Percentiles rank a stretch among this genome's conserved stretches.
Evolutionary conservation across 106 monocot genomes (phyloP).

Genomic region (Platanthera guangdongensis): DNA sequence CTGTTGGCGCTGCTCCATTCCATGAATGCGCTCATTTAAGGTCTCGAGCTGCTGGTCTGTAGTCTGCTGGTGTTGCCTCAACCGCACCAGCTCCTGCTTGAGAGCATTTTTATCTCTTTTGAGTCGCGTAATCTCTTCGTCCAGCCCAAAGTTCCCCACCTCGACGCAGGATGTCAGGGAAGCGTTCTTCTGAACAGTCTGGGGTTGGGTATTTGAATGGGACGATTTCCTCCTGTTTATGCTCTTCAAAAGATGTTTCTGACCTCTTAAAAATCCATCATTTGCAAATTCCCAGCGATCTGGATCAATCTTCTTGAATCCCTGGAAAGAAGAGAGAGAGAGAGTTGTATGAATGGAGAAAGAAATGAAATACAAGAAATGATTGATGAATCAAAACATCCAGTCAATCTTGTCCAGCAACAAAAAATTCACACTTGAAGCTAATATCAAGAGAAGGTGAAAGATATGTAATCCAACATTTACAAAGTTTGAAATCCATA

Average conservation of each 20-base stretch:
- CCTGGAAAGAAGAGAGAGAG: conserved; percentile 12
- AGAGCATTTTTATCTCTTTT: conserved; percentile 41
- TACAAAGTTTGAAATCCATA: no score
- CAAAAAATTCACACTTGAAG: no score
- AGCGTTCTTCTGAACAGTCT: conserved; percentile 20
- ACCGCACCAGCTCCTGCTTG: conserved; percentile 34
- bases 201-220: conserved; percentile 24
- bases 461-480: no score
- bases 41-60: conserved; percentile 25
- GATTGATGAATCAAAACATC: no score
- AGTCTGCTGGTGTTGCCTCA: conserved; percentile 38
- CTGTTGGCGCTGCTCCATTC: conserved; percentile 39
- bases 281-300: conserved; percentile 40
- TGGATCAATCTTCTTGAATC: conserved; percentile 30
- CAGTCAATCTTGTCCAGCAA: no score
- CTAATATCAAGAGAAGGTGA: no score
- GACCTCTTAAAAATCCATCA: conserved; percentile 27
- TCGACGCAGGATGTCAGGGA: conserved; percentile 28
- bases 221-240: conserved; percentile 36
- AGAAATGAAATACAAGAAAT: no score
- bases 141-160: conserved; percentile 38
- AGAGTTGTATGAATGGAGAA: no score
- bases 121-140: conserved; percentile 42
- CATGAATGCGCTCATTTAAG: conserved; percentile 28
- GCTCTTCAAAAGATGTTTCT: conserved; percentile 25